phyloP scores from a whole-genome alignment of 129 eudicot species.

The Arctium minus region DNA sequence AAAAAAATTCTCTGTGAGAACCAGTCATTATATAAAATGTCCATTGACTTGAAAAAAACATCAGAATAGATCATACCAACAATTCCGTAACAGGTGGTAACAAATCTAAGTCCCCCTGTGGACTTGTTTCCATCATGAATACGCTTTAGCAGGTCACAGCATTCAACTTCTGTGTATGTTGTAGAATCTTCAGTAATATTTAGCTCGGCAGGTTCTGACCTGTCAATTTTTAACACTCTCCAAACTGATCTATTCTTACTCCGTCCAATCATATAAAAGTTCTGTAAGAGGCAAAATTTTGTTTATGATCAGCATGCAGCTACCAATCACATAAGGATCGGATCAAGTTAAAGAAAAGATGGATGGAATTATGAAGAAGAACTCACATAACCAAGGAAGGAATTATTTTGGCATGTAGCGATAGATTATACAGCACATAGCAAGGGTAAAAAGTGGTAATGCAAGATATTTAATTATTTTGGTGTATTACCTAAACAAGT shows the following conservation, averaged over 20 bases:
- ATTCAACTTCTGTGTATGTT: constrained; percentile 58
- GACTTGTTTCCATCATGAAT: constrained; percentile 80
- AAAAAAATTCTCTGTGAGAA: constrained; percentile 19
- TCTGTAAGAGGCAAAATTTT: constrained; percentile 39
- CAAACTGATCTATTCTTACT: constrained; percentile 57
- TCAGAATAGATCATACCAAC: constrained; percentile 58
- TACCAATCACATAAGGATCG: constrained; percentile 1
- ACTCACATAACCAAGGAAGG: neutral
- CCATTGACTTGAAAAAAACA: neutral
- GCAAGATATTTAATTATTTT: neutral
- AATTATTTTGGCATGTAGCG: neutral
- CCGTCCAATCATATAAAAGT: constrained; percentile 87
- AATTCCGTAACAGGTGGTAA: constrained; percentile 81
- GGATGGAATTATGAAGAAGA: neutral
- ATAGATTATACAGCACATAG: neutral
- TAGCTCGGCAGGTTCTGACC: constrained; percentile 79
- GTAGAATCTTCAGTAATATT: constrained; percentile 75
- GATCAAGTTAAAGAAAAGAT: constrained; percentile 2
- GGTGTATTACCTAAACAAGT: neutral
- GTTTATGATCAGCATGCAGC: neutral
- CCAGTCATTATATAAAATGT: neutral
- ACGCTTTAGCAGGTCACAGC: constrained; percentile 64
- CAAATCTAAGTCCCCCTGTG: constrained; percentile 84
- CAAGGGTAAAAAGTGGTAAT: neutral
- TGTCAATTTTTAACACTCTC: constrained; percentile 83